phyloP scores from a whole-genome alignment of 805 yeast species.

The Zygotorulaspora sp. region DNA sequence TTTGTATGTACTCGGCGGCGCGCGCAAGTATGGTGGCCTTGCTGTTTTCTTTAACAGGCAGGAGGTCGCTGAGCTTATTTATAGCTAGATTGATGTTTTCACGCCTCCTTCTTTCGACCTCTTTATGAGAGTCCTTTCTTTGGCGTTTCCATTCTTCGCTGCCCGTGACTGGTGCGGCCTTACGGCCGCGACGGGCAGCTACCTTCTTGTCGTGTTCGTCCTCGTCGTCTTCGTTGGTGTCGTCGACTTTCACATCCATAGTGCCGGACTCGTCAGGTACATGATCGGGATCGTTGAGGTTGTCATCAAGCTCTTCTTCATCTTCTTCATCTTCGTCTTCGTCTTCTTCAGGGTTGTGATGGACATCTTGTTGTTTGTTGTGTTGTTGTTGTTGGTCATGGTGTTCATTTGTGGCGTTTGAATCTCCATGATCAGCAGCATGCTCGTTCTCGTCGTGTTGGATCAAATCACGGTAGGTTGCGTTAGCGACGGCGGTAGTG shows the following conservation, averaged over 20 bases:
- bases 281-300: slow-evolving; percentile 19
- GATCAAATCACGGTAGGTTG: slow-evolving; percentile 27
- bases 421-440: slow-evolving; percentile 3
- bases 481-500: slow-evolving; percentile 28
- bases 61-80: slow-evolving; percentile 65
- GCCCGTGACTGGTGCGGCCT: slow-evolving; percentile 28
- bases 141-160: slow-evolving; percentile 38
- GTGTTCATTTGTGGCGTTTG: neutral
- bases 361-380: slow-evolving; percentile 3
- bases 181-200: slow-evolving; percentile 28
- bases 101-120: slow-evolving; percentile 89
- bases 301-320: slow-evolving; percentile 19
- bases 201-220: slow-evolving; percentile 16
- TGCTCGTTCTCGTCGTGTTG: slow-evolving; percentile 22
- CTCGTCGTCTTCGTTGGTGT: slow-evolving; percentile 9
- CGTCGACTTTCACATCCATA: slow-evolving; percentile 10
- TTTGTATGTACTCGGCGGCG: slow-evolving; percentile 85
- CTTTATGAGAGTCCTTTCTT: slow-evolving; percentile 89
- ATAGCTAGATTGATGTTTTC: slow-evolving; percentile 87
- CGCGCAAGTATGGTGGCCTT: slow-evolving; percentile 85
- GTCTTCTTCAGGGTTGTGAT: slow-evolving; percentile 10
- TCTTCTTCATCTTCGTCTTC: slow-evolving; percentile 17
- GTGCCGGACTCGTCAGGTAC: slow-evolving; percentile 13
- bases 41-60: slow-evolving; percentile 75
- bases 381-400: slow-evolving; percentile 3